Base-by-base conservation (phyloP, 2,329 filamentous ascomycete species). In the Alternaria brassicae region DNA sequence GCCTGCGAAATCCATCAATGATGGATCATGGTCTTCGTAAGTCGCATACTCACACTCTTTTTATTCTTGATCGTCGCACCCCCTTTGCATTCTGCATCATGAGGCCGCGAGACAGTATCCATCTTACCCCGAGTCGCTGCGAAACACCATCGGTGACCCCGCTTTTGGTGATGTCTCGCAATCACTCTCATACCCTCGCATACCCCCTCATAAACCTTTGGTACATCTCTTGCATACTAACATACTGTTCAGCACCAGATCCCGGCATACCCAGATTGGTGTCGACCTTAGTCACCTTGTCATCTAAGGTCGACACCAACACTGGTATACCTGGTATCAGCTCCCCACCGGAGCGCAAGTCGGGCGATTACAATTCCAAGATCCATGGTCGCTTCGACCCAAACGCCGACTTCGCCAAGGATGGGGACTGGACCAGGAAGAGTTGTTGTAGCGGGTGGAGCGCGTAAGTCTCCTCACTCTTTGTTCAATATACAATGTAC, bases 391-490 rank as follows among this genome's bases (percentile, higher is more conserved):
- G 70, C 23, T n/a, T 47, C 21, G 69, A 71, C n/a, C 56, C 60
- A 13, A 37, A 21, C 10, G 17, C 37, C 19, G 37, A 21, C 37
- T 40, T 17, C 6, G 37, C 37, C 17, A 21, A 40, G 37, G 9
- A 21, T 17, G 37, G 37, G 37, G 9, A 10, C 37, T 21, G 37
- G 19, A 23, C 8, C 71, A 74, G 30, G 56, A 62, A 25, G 69
- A 75, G 61, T 51, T 73, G 4, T 62, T 62, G 42, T 56, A 69
- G 12, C 55, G 65, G 56, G 71, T 76, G 71, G 72, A 73, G 60
- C 58, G 66, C 15, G 72, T 73, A 61, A 65, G 65, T 68, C 25
- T 25, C 45, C 47, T 27, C 12, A 4, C 15, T 25, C n/a, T 39
- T 51, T 23, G 51, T 19, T 28, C 53, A 23, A 48, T 3, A 45